phyloP scores from a whole-genome alignment of 1,139 yeast species.

The Hanseniaspora gamundiae region DNA sequence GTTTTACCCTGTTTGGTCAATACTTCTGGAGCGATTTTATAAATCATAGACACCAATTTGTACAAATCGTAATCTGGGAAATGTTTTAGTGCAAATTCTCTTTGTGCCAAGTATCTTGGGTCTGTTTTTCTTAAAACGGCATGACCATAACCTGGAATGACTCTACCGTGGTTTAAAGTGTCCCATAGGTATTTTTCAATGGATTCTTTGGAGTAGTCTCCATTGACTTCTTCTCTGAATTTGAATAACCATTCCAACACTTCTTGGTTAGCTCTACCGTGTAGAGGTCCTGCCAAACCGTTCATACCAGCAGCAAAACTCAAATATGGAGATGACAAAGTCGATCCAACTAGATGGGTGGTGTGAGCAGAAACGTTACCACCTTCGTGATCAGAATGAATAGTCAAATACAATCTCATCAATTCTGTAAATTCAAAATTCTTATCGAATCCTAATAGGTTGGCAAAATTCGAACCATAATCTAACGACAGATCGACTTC shows the following conservation, averaged over 20 bases:
- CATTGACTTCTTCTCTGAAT: constrained; percentile 24
- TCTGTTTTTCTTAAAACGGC: constrained; percentile 35
- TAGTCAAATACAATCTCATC: constrained; percentile 31
- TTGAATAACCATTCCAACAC: constrained; percentile 30
- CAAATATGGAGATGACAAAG: constrained; percentile 30
- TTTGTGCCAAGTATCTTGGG: constrained; percentile 61
- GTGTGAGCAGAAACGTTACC: constrained; percentile 36
- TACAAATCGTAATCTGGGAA: constrained; percentile 93
- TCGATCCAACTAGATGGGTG: constrained; percentile 33
- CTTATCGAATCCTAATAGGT: constrained; percentile 61
- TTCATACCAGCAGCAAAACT: constrained; percentile 32
- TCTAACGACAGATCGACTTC: constrained; percentile 64
- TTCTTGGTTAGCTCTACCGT: constrained; percentile 35
- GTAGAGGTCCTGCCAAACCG: constrained; percentile 35
- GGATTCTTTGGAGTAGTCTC: constrained; percentile 22
- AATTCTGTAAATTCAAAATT: constrained; percentile 30
- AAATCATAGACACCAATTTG: constrained; percentile 79
- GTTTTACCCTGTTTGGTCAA: constrained; percentile 96
- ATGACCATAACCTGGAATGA: constrained; percentile 36
- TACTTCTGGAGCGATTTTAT: constrained; percentile 93
- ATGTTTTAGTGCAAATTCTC: constrained; percentile 93
- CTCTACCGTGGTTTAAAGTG: constrained; percentile 30
- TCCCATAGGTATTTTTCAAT: constrained; percentile 30
- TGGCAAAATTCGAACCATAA: constrained; percentile 85
- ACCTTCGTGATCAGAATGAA: constrained; percentile 37